Percentiles rank a stretch among this genome's conserved stretches.
phyloP scores from a whole-genome alignment of 2,329 filamentous ascomycete genomes.

The Trichoderma gracile region DNA sequence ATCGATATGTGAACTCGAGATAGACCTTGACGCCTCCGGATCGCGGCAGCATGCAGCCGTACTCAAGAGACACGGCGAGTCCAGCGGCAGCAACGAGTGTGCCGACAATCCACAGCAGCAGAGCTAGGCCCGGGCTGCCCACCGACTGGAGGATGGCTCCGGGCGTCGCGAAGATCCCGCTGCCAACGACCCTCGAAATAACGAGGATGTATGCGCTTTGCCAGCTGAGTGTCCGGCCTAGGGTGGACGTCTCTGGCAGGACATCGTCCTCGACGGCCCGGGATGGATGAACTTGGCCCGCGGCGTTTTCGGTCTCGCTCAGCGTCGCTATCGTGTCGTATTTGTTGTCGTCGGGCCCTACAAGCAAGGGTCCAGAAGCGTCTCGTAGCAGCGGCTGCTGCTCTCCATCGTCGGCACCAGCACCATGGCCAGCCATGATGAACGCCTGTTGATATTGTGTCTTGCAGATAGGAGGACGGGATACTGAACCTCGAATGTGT shows the following conservation, averaged over 20 bases:
- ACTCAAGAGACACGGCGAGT: constrained; percentile 64
- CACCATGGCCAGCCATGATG: constrained; percentile 22
- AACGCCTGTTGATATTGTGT: neutral
- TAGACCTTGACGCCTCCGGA: constrained; percentile 71
- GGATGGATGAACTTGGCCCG: constrained; percentile 15
- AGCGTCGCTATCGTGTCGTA: constrained; percentile 5
- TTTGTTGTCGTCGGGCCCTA: constrained; percentile 12
- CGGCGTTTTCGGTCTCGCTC: constrained; percentile 15
- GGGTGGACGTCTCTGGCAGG: constrained; percentile 58
- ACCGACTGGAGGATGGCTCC: constrained; percentile 65
- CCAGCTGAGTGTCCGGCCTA: constrained; percentile 63
- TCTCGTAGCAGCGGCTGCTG: constrained; percentile 17
- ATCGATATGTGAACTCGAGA: constrained; percentile 66
- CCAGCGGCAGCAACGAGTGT: constrained; percentile 62
- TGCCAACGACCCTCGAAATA: constrained; percentile 68
- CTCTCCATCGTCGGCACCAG: neutral
- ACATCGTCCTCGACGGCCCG: constrained; percentile 56
- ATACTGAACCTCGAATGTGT: neutral
- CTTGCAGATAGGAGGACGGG: neutral
- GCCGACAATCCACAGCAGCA: constrained; percentile 64
- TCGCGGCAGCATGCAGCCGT: constrained; percentile 68
- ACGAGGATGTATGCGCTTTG: constrained; percentile 65
- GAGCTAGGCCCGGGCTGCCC: constrained; percentile 64
- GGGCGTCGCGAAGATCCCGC: constrained; percentile 71
- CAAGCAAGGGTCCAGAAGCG: neutral